phyloP scores from a whole-genome alignment of 176 grass and related monocot species.

The Triticum monococcum region DNA sequence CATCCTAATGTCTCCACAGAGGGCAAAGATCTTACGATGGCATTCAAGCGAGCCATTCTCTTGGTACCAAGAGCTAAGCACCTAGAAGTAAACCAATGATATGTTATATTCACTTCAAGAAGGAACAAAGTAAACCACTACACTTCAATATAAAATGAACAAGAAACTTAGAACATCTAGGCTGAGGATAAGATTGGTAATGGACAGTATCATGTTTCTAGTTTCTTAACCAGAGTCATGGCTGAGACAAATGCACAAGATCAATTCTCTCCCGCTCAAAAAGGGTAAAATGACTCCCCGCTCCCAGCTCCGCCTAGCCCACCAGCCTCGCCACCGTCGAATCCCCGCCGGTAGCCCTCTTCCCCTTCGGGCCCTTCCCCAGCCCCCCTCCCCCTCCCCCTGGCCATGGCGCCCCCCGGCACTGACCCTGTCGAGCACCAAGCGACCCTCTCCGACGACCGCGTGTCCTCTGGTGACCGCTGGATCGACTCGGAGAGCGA shows the following conservation, averaged over 20 bases:
- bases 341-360: too few relatives aligned
- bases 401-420: too few relatives aligned
- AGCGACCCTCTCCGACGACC: too few relatives aligned
- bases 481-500: too few relatives aligned
- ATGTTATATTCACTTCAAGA: conserved; percentile 12
- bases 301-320: too few relatives aligned
- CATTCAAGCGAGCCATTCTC: conserved; percentile 97
- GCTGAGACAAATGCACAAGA: background rate
- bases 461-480: too few relatives aligned
- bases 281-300: background rate
- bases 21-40: conserved; percentile 92
- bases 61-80: conserved; percentile 99
- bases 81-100: conserved; percentile 41
- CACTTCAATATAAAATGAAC: conserved; percentile 22
- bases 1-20: conserved; percentile 97
- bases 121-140: background rate
- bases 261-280: background rate
- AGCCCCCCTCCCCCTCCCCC: too few relatives aligned
- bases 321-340: too few relatives aligned
- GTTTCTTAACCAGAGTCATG: background rate
- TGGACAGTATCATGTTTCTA: background rate
- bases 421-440: too few relatives aligned
- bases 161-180: background rate
- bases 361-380: too few relatives aligned
- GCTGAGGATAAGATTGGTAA: background rate